Evolutionary conservation across 441 rosid genomes (phyloP), one percentile per base, ranked within the genome.

Genomic region (Brassica balearica): DNA sequence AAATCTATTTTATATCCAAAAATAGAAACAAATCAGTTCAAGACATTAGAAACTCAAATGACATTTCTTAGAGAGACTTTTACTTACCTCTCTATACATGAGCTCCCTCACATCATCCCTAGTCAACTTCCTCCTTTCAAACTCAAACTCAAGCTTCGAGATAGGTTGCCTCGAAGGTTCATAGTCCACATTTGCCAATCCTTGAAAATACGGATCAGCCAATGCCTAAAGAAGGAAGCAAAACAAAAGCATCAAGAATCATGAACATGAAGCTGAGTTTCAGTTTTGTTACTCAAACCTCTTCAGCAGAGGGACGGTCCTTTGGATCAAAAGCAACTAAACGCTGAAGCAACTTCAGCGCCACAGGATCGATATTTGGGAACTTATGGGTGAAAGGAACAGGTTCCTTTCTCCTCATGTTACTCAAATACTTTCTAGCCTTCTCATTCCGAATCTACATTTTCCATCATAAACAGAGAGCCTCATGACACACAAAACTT

Each of bases 281-380:
- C 53, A 4, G 2, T 14, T 68, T 34, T 60, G 5, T 12, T 2
- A 2, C 27, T 34, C 51, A 82, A 82, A 89, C 87, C 98, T 95
- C 95, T 86, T 93, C 96, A 22, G 98, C 97, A 77, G 98, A 86
- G 55, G 94, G 97, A 69, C 97, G 97, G 73, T 93, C 92, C 81
- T 90, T 89, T 53, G 99, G 99, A 83, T 95, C 96, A 82, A 95
- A 92, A 65, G 98, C 99, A 71, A 95, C 85, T 83, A 95, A 80
- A 58, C 92, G 92, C 81, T 92, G 86, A 71, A 95, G 94, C 69
- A 95, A 84, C 69, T 82, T 73, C 75, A 95, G 87, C 75, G 98
- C 98, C 85, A 81, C 72, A 75, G 94, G 94, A 85, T 95, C 95
- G 65, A 81, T 88, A 80, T 87, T 83, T 17, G 93, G 97, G 84